Base-by-base conservation (phyloP, 768 basidiomycete species). In the Podaxis mareebaensis region DNA sequence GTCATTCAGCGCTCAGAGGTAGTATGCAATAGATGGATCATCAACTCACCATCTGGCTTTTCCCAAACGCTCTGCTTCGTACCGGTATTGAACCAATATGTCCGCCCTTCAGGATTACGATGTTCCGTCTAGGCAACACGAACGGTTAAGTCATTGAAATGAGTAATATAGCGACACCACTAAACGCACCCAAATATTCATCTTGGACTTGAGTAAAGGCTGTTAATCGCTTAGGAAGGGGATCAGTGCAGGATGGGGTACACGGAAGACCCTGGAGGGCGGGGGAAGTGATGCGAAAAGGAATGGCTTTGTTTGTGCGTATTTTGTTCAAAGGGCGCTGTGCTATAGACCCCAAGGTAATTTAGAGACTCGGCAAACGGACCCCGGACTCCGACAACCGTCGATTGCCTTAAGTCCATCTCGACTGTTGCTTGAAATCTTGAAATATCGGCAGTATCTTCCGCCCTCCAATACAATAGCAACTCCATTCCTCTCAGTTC, bases 41-140 rank as follows among this genome's bases (percentile, higher is more conserved):
- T 11, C 22, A 49, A 70, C 83, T 68, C 68, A 92, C 92, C 92
- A 74, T 96, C 93, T 64, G 97, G 97, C 73, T 99, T 99, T 77
- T 98, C 96, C 96, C 96, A 99, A 58, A 96, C 94, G 71, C 95
- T 96, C 69, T 93, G 92, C 69, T 90, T 87, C 3, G 91, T 92
- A 10, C 81, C 83, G 0, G 93, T 88, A 72, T 97, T 95, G 77
- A 95, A 95, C 96, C 96, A 99, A 71, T 99, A 99, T 0, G 93
- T 94, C n/a, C 95, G 83, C n/a, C 95, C 95, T 72, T 97, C 96
- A 1, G 93, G 89, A 76, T 96, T 96, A 38, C 92, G 88, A 77
- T 97, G 93, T 72, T 96, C 95, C 2, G 93, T 95, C 95, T 96
- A 33, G 44, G 24, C 17, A 26, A n/a, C 44, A 36, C 6, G 12